Conservation (phyloP, 2,329 filamentous ascomycete species). For the Corniculantispora saksenae region DNA sequence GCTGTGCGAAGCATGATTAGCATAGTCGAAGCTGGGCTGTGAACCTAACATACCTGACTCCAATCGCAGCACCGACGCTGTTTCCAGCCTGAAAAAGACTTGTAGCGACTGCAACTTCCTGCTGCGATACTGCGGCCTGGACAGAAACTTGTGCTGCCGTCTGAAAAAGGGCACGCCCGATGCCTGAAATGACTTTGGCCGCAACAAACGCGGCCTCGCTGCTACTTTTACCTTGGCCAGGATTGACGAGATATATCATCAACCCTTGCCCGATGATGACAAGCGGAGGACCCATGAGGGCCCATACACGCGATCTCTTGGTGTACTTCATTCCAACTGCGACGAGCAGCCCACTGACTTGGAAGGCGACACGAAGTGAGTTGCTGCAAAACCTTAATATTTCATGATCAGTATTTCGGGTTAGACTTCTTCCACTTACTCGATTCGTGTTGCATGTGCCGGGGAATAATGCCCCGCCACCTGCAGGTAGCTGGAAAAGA, state of each 20-base stretch:
- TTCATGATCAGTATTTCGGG: fast-evolving
- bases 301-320: conserved; percentile 36
- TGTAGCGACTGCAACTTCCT: conserved; percentile 39
- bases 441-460: conserved; percentile 39
- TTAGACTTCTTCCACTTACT: conserved; percentile 27
- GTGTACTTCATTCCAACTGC: conserved; percentile 39
- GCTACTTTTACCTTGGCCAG: conserved; percentile 26
- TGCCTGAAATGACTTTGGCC: conserved; percentile 35
- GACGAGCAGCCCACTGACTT: conserved; percentile 37
- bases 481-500: conserved; percentile 43
- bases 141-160: conserved; percentile 34
- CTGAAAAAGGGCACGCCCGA: conserved; percentile 38
- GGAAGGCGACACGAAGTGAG: conserved; percentile 36
- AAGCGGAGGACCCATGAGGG: conserved; percentile 34
- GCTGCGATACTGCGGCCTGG: conserved; percentile 34
- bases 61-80: conserved; percentile 34
- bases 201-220: conserved; percentile 38
- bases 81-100: conserved; percentile 38
- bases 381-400: conserved; percentile 24
- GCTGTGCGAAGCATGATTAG: conserved; percentile 1
- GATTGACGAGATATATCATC: conserved; percentile 33
- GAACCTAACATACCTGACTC: conserved; percentile 28
- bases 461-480: conserved; percentile 38
- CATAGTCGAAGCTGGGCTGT: no score
- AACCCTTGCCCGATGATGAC: conserved; percentile 37